phyloP scores from a whole-genome alignment of 208 protist genomes.

The Leishmania amazonensis region DNA sequence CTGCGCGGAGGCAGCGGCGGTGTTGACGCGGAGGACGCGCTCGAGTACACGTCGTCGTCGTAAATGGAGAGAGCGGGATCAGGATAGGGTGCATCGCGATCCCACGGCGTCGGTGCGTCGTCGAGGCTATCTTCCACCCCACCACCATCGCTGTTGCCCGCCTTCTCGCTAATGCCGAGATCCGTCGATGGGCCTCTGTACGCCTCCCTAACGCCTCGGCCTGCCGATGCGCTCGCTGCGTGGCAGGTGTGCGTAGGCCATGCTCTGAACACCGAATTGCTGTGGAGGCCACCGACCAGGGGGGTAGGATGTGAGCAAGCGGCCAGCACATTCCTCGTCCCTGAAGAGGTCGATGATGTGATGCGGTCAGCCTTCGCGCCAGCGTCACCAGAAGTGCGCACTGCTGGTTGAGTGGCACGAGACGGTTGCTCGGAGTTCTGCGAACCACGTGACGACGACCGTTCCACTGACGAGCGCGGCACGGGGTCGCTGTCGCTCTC shows the following conservation, averaged over 20 bases:
- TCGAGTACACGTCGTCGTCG: conserved; percentile 1
- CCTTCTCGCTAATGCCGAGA: background rate
- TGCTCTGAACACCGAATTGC: background rate
- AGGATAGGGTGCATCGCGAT: background rate
- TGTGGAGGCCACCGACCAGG: background rate
- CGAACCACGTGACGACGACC: background rate
- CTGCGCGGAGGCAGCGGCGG: background rate
- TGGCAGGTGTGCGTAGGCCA: background rate
- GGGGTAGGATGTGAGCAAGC: background rate
- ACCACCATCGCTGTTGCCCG: background rate
- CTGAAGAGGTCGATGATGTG: background rate
- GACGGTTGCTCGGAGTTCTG: background rate
- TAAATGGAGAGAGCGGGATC: conserved; percentile 2
- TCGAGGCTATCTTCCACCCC: background rate
- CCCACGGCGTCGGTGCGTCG: background rate
- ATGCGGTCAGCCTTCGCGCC: background rate
- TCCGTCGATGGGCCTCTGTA: background rate
- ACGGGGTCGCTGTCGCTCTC: background rate
- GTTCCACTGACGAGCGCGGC: background rate
- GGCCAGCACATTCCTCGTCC: background rate
- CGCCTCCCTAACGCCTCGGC: background rate
- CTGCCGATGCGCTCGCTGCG: background rate
- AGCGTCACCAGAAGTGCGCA: background rate
- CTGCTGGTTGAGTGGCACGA: background rate
- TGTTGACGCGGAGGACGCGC: conserved; percentile 15